Evolutionary conservation across 108 stramenopile species (phyloP), one percentile per base, ranked within the genome.

Genomic region (Stephanodiscus triporus): DNA sequence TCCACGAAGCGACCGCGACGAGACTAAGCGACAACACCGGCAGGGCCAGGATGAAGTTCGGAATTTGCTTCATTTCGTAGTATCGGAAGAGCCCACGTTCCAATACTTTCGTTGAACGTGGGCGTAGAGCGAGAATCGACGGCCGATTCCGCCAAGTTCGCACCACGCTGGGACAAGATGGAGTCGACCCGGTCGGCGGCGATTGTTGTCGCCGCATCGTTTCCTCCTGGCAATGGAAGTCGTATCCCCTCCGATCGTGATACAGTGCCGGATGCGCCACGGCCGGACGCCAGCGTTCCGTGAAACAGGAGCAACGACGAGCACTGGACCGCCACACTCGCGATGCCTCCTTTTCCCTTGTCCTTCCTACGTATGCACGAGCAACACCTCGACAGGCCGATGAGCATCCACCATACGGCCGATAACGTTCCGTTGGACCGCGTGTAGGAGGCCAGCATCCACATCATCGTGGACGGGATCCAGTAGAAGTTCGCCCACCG

Each of bases 41-140:
- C 49, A 77, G 43, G 0, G 94, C 94, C 57, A 95, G 75, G 17
- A 93, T 47, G 67, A 93, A 93, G 61, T 95, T 95, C 29, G 94
- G 94, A 38, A 93, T 80, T 72, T 95, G 91, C 66, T 89, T 90
- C 64, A 76, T 30, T 63, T 90, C 77, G 59, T 81, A 95, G 77
- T 95, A 95, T 17, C 81, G 83, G 38, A 95, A 78, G 7, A 90
- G 7, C 94, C 94, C 6, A 95, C 91, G 77, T 95, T 93, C 94
- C 94, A 95, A 63, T 95, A 88, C 68, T 88, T 82, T 43, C 75
- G 66, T 79, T 95, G 94, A 16, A 90, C 85, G 73, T 87, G 71
- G 19, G 78, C 73, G 66, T 95, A 95, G 36, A 95, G 64, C 26
- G 92, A 91, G 78, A 93, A 95, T 14, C 58, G 55, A 36, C 45